phyloP scores from a whole-genome alignment of 176 grass and related monocot species.

The Zizania latifolia region DNA sequence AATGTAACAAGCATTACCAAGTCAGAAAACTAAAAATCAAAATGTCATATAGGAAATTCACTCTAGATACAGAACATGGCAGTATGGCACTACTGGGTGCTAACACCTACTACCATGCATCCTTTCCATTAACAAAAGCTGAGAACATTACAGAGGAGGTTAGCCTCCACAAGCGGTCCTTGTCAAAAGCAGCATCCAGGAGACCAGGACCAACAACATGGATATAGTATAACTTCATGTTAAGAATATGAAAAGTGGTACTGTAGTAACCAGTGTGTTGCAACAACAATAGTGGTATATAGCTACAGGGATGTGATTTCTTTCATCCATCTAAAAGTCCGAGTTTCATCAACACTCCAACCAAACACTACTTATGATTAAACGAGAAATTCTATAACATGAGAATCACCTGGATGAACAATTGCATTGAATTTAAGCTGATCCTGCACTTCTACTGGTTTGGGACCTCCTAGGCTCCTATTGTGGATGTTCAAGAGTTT shows the following conservation, averaged over 20 bases:
- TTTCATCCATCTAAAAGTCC: not conserved
- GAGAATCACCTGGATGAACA: not conserved
- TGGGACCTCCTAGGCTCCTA: not conserved
- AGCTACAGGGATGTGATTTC: not conserved
- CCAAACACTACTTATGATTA: not conserved
- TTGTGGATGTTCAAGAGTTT: not conserved
- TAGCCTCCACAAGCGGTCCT: not conserved
- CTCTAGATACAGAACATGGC: not conserved
- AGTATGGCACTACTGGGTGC: not conserved
- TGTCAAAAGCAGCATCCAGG: not conserved
- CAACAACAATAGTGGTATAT: not conserved
- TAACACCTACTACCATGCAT: not conserved
- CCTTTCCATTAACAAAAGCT: not conserved
- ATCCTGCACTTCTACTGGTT: not conserved
- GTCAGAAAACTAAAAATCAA: not conserved
- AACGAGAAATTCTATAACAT: not conserved
- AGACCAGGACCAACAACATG: not conserved
- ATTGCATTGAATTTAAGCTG: not conserved
- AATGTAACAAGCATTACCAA: conserved; percentile 1
- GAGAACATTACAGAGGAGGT: not conserved
- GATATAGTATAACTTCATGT: not conserved
- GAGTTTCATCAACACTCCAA: not conserved
- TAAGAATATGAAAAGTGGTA: not conserved
- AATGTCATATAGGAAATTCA: not conserved
- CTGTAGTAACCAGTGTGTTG: not conserved